Conservation (phyloP, 768 basidiomycete genomes). For the Lactarius vividus region DNA sequence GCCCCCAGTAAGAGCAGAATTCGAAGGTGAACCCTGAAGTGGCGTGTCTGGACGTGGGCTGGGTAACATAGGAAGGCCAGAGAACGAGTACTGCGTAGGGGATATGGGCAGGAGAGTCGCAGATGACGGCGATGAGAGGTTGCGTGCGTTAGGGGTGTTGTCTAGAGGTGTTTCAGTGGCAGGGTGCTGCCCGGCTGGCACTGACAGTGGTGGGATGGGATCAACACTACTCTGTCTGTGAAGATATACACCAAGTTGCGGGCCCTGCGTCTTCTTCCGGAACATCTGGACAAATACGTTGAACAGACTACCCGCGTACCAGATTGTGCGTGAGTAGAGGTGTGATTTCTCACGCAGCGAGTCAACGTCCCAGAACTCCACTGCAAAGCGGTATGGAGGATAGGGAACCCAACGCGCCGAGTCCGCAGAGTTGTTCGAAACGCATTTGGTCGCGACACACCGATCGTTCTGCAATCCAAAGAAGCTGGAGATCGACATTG, state of each 20-base stretch:
- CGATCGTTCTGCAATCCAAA: conserved; percentile 58
- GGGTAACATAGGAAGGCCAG: conserved; percentile 21
- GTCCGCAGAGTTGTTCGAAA: conserved; percentile 44
- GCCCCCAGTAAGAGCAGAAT: conserved; percentile 10
- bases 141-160: conserved; percentile 2
- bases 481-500: conserved; percentile 50
- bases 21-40: conserved; percentile 25
- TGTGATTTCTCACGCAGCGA: conserved; percentile 80
- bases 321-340: conserved; percentile 80
- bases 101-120: neutral
- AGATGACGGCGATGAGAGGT: conserved; percentile 13
- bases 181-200: conserved; percentile 37
- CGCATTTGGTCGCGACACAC: conserved; percentile 42
- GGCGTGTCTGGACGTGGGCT: conserved; percentile 24
- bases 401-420: conserved; percentile 61
- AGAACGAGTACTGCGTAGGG: conserved; percentile 24
- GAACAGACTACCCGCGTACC: conserved; percentile 86
- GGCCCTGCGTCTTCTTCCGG: conserved; percentile 60
- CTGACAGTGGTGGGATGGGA: conserved; percentile 69
- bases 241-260: conserved; percentile 84
- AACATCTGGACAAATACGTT: conserved; percentile 89
- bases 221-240: conserved; percentile 84
- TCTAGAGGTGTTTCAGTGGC: conserved; percentile 6
- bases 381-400: conserved; percentile 80
- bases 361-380: conserved; percentile 89